Conservation (phyloP, 345 rosid genomes). For the Arabis alpina region DNA sequence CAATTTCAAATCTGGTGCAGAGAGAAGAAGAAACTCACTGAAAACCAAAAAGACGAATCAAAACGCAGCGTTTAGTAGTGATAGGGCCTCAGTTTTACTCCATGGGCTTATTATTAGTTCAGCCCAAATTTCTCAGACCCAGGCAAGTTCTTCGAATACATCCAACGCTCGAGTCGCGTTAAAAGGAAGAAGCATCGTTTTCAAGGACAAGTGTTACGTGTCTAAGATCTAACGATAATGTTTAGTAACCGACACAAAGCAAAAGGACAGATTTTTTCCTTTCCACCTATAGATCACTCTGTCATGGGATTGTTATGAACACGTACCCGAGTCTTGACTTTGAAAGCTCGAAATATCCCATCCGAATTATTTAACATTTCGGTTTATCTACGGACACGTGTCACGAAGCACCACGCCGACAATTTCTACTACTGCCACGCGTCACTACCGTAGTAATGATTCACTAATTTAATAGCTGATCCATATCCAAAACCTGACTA, state of each 20-base stretch:
- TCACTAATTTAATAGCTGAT: background rate
- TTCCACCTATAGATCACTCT: conserved; percentile 12
- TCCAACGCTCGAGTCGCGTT: too few species aligned
- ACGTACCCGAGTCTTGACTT: conserved; percentile 32
- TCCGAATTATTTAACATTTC: background rate
- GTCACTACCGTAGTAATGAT: background rate
- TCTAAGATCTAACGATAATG: background rate
- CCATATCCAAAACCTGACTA: conserved; percentile 40
- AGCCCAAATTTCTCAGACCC: background rate
- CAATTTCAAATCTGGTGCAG: conserved; percentile 41
- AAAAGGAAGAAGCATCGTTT: conserved; percentile 9
- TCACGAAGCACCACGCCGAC: conserved; percentile 11
- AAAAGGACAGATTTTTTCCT: conserved; percentile 16
- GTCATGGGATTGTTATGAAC: conserved; percentile 25
- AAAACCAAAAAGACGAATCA: conserved; percentile 12
- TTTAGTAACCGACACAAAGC: conserved; percentile 28
- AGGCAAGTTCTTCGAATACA: background rate
- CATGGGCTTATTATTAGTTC: background rate
- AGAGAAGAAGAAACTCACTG: background rate
- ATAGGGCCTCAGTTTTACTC: background rate
- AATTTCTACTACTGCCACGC: conserved; percentile 18
- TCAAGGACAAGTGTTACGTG: conserved; percentile 29
- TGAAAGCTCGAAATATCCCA: conserved; percentile 3
- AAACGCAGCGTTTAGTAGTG: conserved; percentile 7
- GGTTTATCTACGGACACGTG: conserved; percentile 11